Evolutionary conservation across 257 asterid genomes (phyloP).

Genomic region (Thymus mandschuricus): DNA sequence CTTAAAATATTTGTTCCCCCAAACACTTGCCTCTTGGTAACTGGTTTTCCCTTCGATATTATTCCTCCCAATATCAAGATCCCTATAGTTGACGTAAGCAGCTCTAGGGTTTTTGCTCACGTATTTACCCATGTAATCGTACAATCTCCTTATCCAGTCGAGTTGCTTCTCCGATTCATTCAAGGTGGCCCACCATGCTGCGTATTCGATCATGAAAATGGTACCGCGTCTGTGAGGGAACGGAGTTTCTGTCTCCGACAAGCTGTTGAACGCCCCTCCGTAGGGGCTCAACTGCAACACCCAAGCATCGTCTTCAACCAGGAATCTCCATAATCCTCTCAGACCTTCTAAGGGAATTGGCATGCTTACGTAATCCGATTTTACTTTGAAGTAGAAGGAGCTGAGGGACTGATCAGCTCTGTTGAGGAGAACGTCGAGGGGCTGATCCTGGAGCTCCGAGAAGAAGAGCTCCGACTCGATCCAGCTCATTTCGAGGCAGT

Average conservation of each 20-base stretch:
- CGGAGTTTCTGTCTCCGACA: slow-evolving; percentile 26
- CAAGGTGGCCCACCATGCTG: slow-evolving; percentile 23
- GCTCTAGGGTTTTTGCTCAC: slow-evolving; percentile 38
- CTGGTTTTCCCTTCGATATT: slow-evolving; percentile 32
- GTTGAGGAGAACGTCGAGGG: no score
- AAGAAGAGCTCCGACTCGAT: slow-evolving; percentile 30
- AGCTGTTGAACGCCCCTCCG: slow-evolving; percentile 7
- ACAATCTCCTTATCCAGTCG: slow-evolving; percentile 34
- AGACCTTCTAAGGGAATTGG: slow-evolving; percentile 43
- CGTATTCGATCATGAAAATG: slow-evolving; percentile 33
- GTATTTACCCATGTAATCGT: slow-evolving; percentile 32
- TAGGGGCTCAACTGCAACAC: slow-evolving; percentile 24
- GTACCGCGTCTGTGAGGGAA: slow-evolving; percentile 39
- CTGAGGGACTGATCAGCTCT: no score
- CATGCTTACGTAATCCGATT: slow-evolving; percentile 43
- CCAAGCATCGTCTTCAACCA: not conserved
- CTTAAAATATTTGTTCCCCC: slow-evolving; percentile 42
- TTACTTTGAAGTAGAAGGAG: slow-evolving; percentile 30
- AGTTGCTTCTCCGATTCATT: slow-evolving; percentile 11
- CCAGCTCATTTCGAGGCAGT: slow-evolving; percentile 38
- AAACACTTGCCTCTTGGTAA: slow-evolving; percentile 36
- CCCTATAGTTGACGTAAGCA: slow-evolving; percentile 7
- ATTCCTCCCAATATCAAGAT: slow-evolving; percentile 44
- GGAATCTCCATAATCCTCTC: slow-evolving; percentile 38
- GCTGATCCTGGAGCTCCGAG: not conserved